Conservation (phyloP, 164 flowering plant genomes). For the Kingdonia uniflora region DNA sequence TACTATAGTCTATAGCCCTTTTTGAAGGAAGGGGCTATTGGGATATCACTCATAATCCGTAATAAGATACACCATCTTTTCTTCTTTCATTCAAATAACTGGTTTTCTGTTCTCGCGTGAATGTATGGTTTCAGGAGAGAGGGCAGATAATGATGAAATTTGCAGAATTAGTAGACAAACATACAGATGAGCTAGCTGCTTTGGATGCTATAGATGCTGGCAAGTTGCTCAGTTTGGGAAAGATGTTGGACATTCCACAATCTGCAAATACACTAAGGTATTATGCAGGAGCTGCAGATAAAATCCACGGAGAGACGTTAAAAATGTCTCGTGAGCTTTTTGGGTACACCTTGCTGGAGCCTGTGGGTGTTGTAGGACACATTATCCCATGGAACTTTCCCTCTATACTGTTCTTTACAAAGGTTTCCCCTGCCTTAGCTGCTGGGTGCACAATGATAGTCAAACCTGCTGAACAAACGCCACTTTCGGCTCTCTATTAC, state of each 20-base stretch:
- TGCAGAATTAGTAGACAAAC: conserved; percentile 55
- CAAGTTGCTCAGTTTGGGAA: conserved; percentile 29
- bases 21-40: too few relatives aligned
- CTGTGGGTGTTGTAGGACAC: conserved; percentile 74
- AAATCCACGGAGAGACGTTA: conserved; percentile 67
- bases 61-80: too few relatives aligned
- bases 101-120: too few relatives aligned
- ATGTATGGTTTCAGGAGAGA: conserved; percentile 62
- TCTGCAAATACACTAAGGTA: conserved; percentile 38
- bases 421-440: conserved; percentile 66
- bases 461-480: conserved; percentile 87
- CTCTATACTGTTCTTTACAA: conserved; percentile 31
- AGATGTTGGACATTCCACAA: conserved; percentile 32
- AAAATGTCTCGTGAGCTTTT: conserved; percentile 44
- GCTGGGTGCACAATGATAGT: conserved; percentile 85
- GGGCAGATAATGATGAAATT: conserved; percentile 53
- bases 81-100: too few relatives aligned
- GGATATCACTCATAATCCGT: too few relatives aligned
- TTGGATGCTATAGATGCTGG: conserved; percentile 65
- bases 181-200: conserved; percentile 55
- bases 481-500: conserved; percentile 62
- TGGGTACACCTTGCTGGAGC: conserved; percentile 64
- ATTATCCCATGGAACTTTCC: conserved; percentile 87
- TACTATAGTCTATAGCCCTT: too few relatives aligned
- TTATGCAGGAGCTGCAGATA: conserved; percentile 85